These are phyloP conservation scores for Chaetomiaceae sp. DNA, from an alignment of 2,329 filamentous ascomycete genomes.

Conservation along the genomic window DNA sequence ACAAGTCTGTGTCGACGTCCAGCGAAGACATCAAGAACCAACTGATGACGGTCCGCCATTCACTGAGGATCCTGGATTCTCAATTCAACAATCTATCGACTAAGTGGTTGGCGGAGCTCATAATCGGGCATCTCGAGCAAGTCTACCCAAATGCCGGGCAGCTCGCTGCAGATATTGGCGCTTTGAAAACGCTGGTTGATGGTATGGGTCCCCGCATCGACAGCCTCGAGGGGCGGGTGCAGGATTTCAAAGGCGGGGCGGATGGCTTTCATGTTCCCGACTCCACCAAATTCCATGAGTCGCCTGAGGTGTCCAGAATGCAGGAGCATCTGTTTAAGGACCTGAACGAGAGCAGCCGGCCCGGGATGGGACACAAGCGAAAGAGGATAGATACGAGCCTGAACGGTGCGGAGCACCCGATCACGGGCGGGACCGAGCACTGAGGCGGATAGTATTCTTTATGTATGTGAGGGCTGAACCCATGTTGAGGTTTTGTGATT, in stretches of 20 bases:
- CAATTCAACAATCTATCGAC: conserved; percentile 49
- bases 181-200: conserved; percentile 8
- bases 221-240: conserved; percentile 1
- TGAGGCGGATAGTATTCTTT: no score
- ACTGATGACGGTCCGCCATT: conserved; percentile 32
- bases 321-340: background rate
- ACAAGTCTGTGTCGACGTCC: background rate
- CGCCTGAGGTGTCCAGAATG: background rate
- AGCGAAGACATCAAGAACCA: conserved; percentile 13
- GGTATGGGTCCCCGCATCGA: background rate
- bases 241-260: conserved; percentile 7
- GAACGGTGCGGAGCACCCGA: background rate
- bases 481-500: background rate
- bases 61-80: conserved; percentile 39
- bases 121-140: conserved; percentile 37
- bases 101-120: conserved; percentile 38
- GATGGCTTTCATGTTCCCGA: background rate
- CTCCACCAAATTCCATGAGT: background rate
- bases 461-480: background rate
- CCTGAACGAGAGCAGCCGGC: background rate
- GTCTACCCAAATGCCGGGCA: conserved; percentile 26
- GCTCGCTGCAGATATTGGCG: conserved; percentile 14
- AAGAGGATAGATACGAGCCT: background rate
- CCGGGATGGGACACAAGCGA: background rate
- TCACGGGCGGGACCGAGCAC: background rate